phyloP scores from a whole-genome alignment of 208 protist genomes.

The Perkinsela sp. region DNA sequence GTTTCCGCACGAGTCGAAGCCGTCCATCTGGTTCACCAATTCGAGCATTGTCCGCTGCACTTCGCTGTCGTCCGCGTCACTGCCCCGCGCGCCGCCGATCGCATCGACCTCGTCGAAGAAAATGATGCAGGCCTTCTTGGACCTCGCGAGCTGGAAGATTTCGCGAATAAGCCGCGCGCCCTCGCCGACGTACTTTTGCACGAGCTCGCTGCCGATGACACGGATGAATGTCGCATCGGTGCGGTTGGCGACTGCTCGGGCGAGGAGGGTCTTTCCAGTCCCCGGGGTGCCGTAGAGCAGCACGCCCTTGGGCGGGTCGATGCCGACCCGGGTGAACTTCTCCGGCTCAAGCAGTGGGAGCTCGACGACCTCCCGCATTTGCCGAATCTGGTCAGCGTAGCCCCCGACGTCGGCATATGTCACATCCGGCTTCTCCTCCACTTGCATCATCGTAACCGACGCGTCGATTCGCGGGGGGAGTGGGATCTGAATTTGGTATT shows the following conservation, averaged over 20 bases:
- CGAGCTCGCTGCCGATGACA: conserved; percentile 97
- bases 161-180: conserved; percentile 97
- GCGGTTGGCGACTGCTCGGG: conserved; percentile 95
- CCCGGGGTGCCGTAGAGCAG: conserved; percentile 96
- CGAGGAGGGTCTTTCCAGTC: conserved; percentile 96
- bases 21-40: conserved; percentile 99
- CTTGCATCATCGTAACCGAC: conserved; percentile 98
- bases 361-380: conserved; percentile 97
- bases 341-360: conserved; percentile 97
- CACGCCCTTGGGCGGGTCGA: conserved; percentile 98
- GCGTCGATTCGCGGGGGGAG: conserved; percentile 99
- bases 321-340: conserved; percentile 90
- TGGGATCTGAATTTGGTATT: conserved; percentile 98
- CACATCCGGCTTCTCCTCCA: conserved; percentile 88
- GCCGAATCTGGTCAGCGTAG: conserved; percentile 95
- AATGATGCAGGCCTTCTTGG: conserved; percentile 97
- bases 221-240: conserved; percentile 98
- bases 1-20: conserved; percentile 95
- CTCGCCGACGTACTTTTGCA: conserved; percentile 98
- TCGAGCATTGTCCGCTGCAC: conserved; percentile 99
- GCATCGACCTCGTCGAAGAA: conserved; percentile 99
- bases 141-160: conserved; percentile 95
- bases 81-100: conserved; percentile 72
- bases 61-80: conserved; percentile 85
- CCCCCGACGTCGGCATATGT: conserved; percentile 99